Percentiles rank a stretch among this genome's conserved stretches.
phyloP scores from a whole-genome alignment of 2,329 filamentous ascomycete species.

The Peltaster fructicola region DNA sequence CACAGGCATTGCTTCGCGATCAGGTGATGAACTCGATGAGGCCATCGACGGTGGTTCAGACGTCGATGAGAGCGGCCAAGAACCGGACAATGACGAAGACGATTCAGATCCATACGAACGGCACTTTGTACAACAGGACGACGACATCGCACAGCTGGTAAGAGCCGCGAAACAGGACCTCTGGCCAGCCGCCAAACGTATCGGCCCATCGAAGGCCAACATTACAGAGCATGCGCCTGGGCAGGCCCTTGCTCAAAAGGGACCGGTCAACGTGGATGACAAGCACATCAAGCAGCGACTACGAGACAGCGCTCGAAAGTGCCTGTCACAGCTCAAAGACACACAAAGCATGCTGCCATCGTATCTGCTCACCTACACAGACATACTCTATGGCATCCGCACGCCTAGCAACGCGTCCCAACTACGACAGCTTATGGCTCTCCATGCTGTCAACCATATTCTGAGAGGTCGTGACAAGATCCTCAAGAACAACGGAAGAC shows the following conservation, averaged over 20 bases:
- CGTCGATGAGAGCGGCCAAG: constrained; percentile 32
- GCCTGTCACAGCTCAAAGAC: constrained; percentile 39
- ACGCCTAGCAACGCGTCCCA: constrained; percentile 49
- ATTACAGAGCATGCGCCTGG: no score
- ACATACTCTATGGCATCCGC: constrained; percentile 60
- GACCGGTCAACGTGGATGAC: constrained; percentile 10
- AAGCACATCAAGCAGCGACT: constrained; percentile 57
- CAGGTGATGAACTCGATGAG: constrained; percentile 30
- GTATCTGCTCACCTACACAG: constrained; percentile 64
- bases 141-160: no score
- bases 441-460: constrained; percentile 82
- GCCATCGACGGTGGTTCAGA: constrained; percentile 21
- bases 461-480: constrained; percentile 85
- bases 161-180: no score
- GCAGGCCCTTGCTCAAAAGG: no score
- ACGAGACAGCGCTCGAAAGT: constrained; percentile 33
- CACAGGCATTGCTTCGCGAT: no score
- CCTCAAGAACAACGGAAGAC: constrained; percentile 75
- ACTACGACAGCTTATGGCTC: constrained; percentile 53
- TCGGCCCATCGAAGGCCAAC: no score
- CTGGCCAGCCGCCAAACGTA: no score
- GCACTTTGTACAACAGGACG: constrained; percentile 58
- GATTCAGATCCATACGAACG: constrained; percentile 55
- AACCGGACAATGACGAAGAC: constrained; percentile 16
- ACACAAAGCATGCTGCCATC: constrained; percentile 50